Base-by-base conservation (phyloP, 2,329 filamentous ascomycete species). In the Dothideomycetes sp. region DNA sequence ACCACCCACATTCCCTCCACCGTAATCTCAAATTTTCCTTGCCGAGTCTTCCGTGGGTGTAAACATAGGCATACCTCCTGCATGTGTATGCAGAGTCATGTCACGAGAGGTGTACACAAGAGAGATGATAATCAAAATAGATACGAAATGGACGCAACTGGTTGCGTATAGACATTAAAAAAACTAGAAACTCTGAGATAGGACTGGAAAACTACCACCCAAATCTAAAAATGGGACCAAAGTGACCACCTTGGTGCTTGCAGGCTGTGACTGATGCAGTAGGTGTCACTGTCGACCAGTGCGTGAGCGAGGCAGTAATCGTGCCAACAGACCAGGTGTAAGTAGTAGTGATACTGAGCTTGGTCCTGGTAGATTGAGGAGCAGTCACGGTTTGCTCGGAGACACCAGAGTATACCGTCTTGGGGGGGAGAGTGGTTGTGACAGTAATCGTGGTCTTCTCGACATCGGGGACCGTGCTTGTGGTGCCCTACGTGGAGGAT, bases 301-400 rank as follows among this genome's bases (percentile, higher is more conserved):
- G 52, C 1, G 59, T 62, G 33, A 43, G 55, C 3, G 41, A 48
- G 29, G 53, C 52, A 4, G 49, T 51, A 31, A 59, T 49, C 1
- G 58, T 57, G 32, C 50, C 55, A 3, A 58, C 62, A 2, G 51
- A 54, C 1, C 47, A 52, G 5, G 49, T 41, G 15, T 47, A 57
- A 7, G 47, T 53, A 33, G 54, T 53, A 3, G 43, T 46, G 27
- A 57, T 36, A 5, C 49, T 46, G 5, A 48, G 31, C 7, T 41
- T 42, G 3, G 59, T 60, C 43, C 58, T 59, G 1, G 58, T 62
- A 1, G 52, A 52, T 2, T 58, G 58, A 4, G 60, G 58, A 2
- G 57, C 51, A 2, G 60, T 63, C 8, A 55, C 51, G 0, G 55
- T 61, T 3, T 45, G 41, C 1, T 54, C 59, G 12, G 50, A 53